Percentiles rank a stretch among this genome's conserved stretches.
These are phyloP conservation scores for Penicillium sp. DNA, from an alignment of 2,329 filamentous ascomycete genomes.

Conservation along the genomic window DNA sequence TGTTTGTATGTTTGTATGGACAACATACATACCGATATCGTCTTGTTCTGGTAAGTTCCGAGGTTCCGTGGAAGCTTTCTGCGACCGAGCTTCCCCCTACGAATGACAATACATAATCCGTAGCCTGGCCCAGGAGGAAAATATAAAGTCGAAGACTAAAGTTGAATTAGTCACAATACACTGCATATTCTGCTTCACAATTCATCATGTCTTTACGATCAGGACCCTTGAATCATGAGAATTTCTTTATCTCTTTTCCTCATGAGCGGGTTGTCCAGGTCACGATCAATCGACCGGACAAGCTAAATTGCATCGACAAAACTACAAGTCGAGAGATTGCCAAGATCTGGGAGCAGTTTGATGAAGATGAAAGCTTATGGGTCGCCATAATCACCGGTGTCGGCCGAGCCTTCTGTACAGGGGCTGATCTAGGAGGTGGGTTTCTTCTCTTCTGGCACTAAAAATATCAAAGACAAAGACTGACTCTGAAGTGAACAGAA, in stretches of 20 bases:
- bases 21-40: not conserved
- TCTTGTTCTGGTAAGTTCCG: not conserved
- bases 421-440: slow-evolving; percentile 62
- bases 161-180: not conserved
- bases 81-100: not conserved
- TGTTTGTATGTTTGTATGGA: not conserved
- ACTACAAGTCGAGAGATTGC: slow-evolving; percentile 46
- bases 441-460: not conserved
- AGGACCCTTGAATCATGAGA: slow-evolving; percentile 14
- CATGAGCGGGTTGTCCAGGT: slow-evolving; percentile 44
- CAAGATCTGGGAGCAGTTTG: slow-evolving; percentile 59
- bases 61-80: slow-evolving; percentile 6
- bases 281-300: slow-evolving; percentile 43
- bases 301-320: slow-evolving; percentile 46
- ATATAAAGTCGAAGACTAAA: not conserved
- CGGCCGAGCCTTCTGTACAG: slow-evolving; percentile 66
- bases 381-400: slow-evolving; percentile 64
- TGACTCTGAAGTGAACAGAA: slow-evolving; percentile 35
- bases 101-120: slow-evolving; percentile 2
- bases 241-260: slow-evolving; percentile 40
- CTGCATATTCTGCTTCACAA: slow-evolving; percentile 7
- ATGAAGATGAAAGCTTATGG: slow-evolving; percentile 60
- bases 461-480: not conserved
- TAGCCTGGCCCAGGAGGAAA: not conserved
- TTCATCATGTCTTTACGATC: slow-evolving; percentile 30